A percentile compares a stretch with the other conserved stretches of the same genome.
These are phyloP conservation scores for Bondarzewia mesenterica DNA, from an alignment of 1,284 basidiomycete genomes.

Conservation along the genomic window DNA sequence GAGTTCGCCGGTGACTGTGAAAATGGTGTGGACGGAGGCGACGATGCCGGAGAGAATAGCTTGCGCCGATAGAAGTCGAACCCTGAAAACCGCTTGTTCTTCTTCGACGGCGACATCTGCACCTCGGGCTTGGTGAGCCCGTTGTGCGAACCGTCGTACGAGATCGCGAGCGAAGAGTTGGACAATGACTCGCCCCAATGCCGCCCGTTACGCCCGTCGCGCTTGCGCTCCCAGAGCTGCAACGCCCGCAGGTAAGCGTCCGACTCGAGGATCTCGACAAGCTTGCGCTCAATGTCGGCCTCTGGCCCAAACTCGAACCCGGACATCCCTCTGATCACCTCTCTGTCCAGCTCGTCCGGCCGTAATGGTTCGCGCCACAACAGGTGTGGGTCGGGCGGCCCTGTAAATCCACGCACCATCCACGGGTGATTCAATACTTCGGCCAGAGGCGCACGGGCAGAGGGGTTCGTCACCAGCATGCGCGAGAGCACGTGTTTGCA, in stretches of 20 bases:
- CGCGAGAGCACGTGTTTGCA: slow-evolving; percentile 91
- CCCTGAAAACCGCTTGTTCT: slow-evolving; percentile 72
- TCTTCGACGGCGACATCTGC: slow-evolving; percentile 39
- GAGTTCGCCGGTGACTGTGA: slow-evolving; percentile 47
- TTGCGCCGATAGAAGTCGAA: slow-evolving; percentile 94
- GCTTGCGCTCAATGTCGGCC: slow-evolving; percentile 74
- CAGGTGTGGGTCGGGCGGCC: slow-evolving; percentile 78
- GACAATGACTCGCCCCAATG: slow-evolving; percentile 48
- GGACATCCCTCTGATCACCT: slow-evolving; percentile 87
- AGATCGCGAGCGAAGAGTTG: slow-evolving; percentile 60
- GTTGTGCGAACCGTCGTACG: slow-evolving; percentile 40
- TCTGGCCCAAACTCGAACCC: slow-evolving; percentile 95
- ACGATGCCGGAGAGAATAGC: slow-evolving; percentile 70
- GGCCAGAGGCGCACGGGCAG: slow-evolving; percentile 70
- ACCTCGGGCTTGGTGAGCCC: slow-evolving; percentile 22
- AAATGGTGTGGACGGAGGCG: slow-evolving; percentile 39
- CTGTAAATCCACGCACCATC: slow-evolving; percentile 87
- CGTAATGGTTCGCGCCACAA: slow-evolving; percentile 85
- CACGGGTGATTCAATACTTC: slow-evolving; percentile 93
- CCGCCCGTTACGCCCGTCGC: slow-evolving; percentile 37
- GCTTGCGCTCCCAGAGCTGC: slow-evolving; percentile 71
- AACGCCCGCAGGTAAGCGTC: slow-evolving; percentile 75
- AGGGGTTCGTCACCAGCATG: slow-evolving; percentile 96
- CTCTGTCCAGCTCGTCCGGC: slow-evolving; percentile 77
- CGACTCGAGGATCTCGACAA: slow-evolving; percentile 69